Conservation (phyloP, 2,329 filamentous ascomycete species). For the Cercospora zeina region DNA sequence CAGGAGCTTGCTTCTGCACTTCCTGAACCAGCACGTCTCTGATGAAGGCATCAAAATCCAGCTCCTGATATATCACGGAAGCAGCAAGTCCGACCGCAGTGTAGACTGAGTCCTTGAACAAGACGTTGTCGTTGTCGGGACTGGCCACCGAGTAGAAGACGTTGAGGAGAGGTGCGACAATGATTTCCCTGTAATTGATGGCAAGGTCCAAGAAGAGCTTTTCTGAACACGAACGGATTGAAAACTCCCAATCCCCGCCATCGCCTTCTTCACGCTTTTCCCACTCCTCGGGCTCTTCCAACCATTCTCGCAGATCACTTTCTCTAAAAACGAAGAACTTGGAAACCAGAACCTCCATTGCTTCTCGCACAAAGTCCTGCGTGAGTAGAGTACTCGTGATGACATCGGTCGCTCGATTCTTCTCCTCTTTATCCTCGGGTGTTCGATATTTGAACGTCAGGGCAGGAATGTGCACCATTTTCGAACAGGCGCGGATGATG, state of each 20-base stretch:
- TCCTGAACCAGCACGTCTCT: conserved; percentile 74
- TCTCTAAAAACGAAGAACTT: conserved; percentile 85
- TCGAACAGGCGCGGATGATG: conserved; percentile 76
- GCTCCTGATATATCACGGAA: conserved; percentile 67
- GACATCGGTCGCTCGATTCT: conserved; percentile 65
- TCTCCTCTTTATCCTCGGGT: conserved; percentile 72
- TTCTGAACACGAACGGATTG: conserved; percentile 87
- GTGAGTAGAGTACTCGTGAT: conserved; percentile 75
- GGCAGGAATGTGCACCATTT: conserved; percentile 77
- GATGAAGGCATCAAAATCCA: conserved; percentile 84
- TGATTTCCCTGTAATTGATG: conserved; percentile 79
- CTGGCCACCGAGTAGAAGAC: conserved; percentile 79
- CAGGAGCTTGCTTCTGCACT: conserved; percentile 65
- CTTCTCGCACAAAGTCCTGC: conserved; percentile 72
- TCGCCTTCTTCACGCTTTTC: conserved; percentile 84
- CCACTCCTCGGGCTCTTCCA: conserved; percentile 93
- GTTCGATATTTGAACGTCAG: conserved; percentile 83
- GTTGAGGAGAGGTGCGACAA: conserved; percentile 74
- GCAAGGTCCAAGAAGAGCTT: conserved; percentile 90
- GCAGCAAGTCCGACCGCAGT: conserved; percentile 87
- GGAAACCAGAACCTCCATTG: conserved; percentile 81
- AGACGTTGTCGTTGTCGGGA: conserved; percentile 66
- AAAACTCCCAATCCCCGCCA: conserved; percentile 85
- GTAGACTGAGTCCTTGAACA: conserved; percentile 92
- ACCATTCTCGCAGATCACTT: conserved; percentile 85